Percentiles rank a stretch among this genome's conserved stretches.
phyloP scores from a whole-genome alignment of 371 early-diverging fungal species.

The Chytridium lagenaria region DNA sequence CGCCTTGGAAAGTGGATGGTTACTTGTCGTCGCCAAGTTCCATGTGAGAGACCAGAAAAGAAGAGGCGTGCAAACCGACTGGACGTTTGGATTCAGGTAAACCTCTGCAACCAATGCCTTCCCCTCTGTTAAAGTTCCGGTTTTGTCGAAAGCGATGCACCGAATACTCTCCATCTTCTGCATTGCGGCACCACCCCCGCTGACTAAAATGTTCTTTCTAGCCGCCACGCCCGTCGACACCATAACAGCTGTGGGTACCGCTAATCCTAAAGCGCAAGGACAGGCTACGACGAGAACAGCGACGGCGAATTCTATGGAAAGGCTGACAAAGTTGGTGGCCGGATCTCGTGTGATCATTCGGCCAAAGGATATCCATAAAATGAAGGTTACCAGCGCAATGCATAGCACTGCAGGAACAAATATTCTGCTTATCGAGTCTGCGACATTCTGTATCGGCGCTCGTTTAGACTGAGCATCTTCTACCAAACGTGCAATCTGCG shows the following conservation, averaged over 20 bases:
- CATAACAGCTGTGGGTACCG: conserved; percentile 98
- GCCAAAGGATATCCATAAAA: conserved; percentile 73
- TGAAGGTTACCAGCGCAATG: conserved; percentile 72
- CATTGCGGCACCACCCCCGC: conserved; percentile 78
- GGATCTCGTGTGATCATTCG: conserved; percentile 45
- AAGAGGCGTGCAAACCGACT: neutral
- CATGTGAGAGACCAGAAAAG: neutral
- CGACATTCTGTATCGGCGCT: conserved; percentile 84
- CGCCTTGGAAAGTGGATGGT: conserved; percentile 13
- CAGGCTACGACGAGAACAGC: conserved; percentile 96
- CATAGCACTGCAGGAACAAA: conserved; percentile 90
- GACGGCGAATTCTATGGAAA: conserved; percentile 88
- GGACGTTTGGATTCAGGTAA: conserved; percentile 2
- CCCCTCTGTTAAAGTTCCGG: conserved; percentile 92
- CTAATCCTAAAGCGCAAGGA: conserved; percentile 95
- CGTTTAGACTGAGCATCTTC: conserved; percentile 84
- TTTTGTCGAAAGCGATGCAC: conserved; percentile 94
- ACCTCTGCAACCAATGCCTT: conserved; percentile 71
- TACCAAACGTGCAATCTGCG: conserved; percentile 84
- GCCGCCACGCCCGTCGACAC: conserved; percentile 97
- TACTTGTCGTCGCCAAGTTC: conserved; percentile 2
- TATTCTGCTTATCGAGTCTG: conserved; percentile 77
- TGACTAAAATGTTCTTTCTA: conserved; percentile 84
- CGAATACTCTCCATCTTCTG: conserved; percentile 74
- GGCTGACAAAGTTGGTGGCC: conserved; percentile 62